Percentiles rank a stretch among this genome's conserved stretches.
Evolutionary conservation across 352 stramenopile genomes (phyloP).

Genomic region (Paralagenidium karlingii): DNA sequence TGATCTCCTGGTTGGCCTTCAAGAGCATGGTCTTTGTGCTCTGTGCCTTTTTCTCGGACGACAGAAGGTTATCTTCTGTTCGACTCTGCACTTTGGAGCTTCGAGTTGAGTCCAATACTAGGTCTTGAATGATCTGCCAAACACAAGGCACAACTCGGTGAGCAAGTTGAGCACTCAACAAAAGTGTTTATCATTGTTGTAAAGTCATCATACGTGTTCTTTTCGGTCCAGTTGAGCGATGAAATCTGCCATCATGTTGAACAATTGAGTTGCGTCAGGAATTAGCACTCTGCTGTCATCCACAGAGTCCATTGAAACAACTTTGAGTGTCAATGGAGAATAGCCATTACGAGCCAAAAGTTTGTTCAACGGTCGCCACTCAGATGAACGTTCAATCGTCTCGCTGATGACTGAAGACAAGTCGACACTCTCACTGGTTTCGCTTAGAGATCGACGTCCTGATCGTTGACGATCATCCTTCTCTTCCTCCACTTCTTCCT

Average conservation of each 20-base stretch:
- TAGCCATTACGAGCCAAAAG: too few relatives aligned
- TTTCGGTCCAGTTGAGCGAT: slow-evolving; percentile 42
- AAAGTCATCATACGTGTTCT: slow-evolving; percentile 47
- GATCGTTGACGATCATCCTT: too few relatives aligned
- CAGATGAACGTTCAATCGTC: too few relatives aligned
- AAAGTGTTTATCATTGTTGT: neutral
- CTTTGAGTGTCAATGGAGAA: too few relatives aligned
- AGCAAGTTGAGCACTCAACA: slow-evolving; percentile 1
- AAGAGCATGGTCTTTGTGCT: slow-evolving; percentile 23
- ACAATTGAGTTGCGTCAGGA: slow-evolving; percentile 30
- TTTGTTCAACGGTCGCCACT: too few relatives aligned
- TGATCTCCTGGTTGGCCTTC: slow-evolving; percentile 33
- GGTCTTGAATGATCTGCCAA: slow-evolving; percentile 73
- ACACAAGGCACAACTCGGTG: neutral
- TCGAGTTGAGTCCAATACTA: slow-evolving; percentile 54
- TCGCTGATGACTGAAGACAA: too few relatives aligned
- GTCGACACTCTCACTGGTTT: too few relatives aligned
- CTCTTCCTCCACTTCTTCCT: too few relatives aligned
- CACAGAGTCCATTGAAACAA: too few relatives aligned
- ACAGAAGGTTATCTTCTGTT: slow-evolving; percentile 24
- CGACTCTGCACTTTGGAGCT: slow-evolving; percentile 37
- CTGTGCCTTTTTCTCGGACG: slow-evolving; percentile 35
- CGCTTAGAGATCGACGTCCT: too few relatives aligned
- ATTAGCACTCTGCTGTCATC: too few relatives aligned
- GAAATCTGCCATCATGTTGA: slow-evolving; percentile 49